Percentiles rank a stretch among this genome's conserved stretches.
phyloP scores from a whole-genome alignment of 495 filamentous ascomycete genomes.

The Daldinia decipiens region DNA sequence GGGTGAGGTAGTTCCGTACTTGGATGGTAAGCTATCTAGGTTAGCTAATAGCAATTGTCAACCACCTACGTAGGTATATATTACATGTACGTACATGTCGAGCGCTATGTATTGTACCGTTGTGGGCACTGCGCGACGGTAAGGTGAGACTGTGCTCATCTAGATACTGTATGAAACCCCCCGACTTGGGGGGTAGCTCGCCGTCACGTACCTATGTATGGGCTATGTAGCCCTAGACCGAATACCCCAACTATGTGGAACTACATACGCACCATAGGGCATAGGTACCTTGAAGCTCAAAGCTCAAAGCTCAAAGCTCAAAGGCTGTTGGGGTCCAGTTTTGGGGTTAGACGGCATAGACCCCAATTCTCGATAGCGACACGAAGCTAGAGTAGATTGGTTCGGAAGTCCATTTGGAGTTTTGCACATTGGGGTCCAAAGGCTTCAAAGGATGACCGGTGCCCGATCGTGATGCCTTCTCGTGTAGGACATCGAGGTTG shows the following conservation, averaged over 20 bases:
- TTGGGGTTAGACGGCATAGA: conserved; percentile 39
- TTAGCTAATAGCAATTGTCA: neutral
- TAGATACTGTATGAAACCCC: conserved; percentile 34
- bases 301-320: neutral
- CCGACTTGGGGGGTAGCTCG: neutral
- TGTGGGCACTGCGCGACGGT: conserved; percentile 16
- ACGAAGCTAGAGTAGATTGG: conserved; percentile 43
- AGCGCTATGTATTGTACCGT: conserved; percentile 8
- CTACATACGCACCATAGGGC: conserved; percentile 23
- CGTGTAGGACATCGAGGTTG: conserved; percentile 13
- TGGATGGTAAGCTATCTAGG: neutral
- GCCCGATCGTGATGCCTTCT: conserved; percentile 25
- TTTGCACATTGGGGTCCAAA: conserved; percentile 44
- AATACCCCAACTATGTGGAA: conserved; percentile 32
- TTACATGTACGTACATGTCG: neutral
- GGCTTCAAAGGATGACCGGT: conserved; percentile 11
- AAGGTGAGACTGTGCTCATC: conserved; percentile 26
- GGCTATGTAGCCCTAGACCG: conserved; percentile 16
- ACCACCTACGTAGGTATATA: neutral
- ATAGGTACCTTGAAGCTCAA: neutral
- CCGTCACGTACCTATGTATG: neutral
- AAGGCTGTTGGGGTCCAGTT: conserved; percentile 29
- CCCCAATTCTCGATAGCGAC: conserved; percentile 43
- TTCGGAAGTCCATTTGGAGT: conserved; percentile 30
- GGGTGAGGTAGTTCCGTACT: conserved; percentile 3